Evolutionary conservation across 2,329 filamentous ascomycete genomes (phyloP), one percentile per base, ranked within the genome.

Genomic region (Monosporascus sp.): DNA sequence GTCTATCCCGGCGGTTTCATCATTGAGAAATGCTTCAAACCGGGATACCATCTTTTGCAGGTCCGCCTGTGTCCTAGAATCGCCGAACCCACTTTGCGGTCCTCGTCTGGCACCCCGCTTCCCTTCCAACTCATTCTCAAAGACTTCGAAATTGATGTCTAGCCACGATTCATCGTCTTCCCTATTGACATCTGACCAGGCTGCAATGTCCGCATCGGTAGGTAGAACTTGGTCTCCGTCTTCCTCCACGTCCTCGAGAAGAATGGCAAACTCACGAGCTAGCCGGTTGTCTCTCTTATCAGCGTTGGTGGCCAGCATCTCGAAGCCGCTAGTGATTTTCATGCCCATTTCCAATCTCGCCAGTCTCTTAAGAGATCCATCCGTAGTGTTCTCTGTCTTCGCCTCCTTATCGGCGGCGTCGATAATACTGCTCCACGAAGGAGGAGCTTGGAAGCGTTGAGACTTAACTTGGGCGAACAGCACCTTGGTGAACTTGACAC

Each of bases 1-100:
- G 47, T 96, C 91, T 6, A 85, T 69, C 1, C 89, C 92, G 1
- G 91, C 91, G 46, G 80, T 81, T 11, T 95, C 88, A 62, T 97
- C 90, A 52, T 95, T 90, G 46, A 99, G 72, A 62, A 99, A 97
- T 14, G 88, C 79, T 65, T 97, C 91, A 64, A 99, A 97, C n/a
- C 91, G 84, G 47, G 89, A 87, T 0, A 99, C 94, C 68, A 97
- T 96, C 65, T 93, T 93, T 51, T 88, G 86, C 22, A 99, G 76
- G 66, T 96, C 88, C 5, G 85, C 84, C 64, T 92, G 85, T 0
- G 86, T 82, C 24, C 76, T 77, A 5, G 80, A 74, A 66, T 91
- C 85, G 2, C 87, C 88, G 64, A 90, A 85, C 0, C 77, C 78
- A 46, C 63, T 49, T 44, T 56, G 31, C 52, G 62, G 19, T 45